A percentile compares a stretch with the other conserved stretches of the same genome.
phyloP scores from a whole-genome alignment of 495 filamentous ascomycete species.

The Penicillium argentinense region DNA sequence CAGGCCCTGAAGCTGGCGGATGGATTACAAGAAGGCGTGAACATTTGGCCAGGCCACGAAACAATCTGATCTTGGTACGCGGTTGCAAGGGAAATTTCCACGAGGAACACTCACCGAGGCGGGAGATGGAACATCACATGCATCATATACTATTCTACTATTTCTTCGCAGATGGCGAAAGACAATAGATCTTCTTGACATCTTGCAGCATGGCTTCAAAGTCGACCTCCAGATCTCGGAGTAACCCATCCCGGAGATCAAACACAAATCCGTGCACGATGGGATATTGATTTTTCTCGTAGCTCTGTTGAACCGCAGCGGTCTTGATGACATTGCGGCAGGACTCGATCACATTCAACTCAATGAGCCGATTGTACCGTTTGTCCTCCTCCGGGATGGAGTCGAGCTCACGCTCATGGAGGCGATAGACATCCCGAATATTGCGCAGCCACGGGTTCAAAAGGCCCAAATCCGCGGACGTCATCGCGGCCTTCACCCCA shows the following conservation, averaged over 20 bases:
- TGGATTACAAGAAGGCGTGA: not conserved
- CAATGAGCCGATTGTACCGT: constrained; percentile 55
- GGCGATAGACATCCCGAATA: constrained; percentile 59
- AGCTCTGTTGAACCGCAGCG: constrained; percentile 59
- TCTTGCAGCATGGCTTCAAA: constrained; percentile 28
- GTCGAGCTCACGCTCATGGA: constrained; percentile 40
- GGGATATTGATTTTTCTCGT: constrained; percentile 59
- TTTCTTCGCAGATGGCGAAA: not conserved
- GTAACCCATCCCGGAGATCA: constrained; percentile 57
- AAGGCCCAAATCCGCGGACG: constrained; percentile 62
- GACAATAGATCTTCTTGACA: constrained; percentile 36
- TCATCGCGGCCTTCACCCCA: constrained; percentile 67
- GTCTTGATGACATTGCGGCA: constrained; percentile 61
- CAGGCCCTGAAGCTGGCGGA: not conserved
- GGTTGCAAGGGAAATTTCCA: too few species aligned
- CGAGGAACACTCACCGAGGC: too few species aligned
- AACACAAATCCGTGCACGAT: constrained; percentile 70
- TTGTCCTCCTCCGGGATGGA: constrained; percentile 48
- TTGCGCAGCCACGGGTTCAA: constrained; percentile 80
- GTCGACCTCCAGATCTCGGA: constrained; percentile 54
- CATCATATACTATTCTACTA: too few species aligned
- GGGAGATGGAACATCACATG: too few species aligned
- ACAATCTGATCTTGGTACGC: not conserved
- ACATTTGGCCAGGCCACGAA: not conserved
- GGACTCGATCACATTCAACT: constrained; percentile 65